Evolutionary conservation across 31 red algal genomes (phyloP), one percentile per base, ranked within the genome.

Genomic region (Odonthalia washingtoniensis): DNA sequence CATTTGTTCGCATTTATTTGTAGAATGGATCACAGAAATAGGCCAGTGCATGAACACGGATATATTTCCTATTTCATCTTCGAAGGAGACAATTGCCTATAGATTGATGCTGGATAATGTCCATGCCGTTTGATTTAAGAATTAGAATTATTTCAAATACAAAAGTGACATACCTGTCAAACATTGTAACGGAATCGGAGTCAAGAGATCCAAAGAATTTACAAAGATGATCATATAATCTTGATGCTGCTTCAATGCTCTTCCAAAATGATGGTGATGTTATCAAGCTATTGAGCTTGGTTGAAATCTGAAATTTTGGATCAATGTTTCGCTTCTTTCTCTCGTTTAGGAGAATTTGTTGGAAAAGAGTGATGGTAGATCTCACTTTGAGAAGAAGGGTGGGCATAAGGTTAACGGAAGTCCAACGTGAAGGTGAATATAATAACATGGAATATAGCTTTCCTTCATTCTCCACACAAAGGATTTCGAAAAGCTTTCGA

Each of bases 11-110:
- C 21, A 67, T 39, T 0, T 83, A 30, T 34, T 24, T 2, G 30
- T 83, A 83, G 21, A 63, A 83, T 30, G 80, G 80, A 69, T 83
- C 57, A 40, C 57, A 83, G 37, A 24, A 34, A 30, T 68, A 83
- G 3, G 80, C 80, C 21, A 66, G 33, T 42, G 80, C 63, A 69
- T 83, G 36, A 21, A 83, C 63, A 70, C 61, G 31, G n/a, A n/a
- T n/a, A n/a, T n/a, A n/a, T n/a, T n/a, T n/a, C n/a, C n/a, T n/a
- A n/a, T n/a, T n/a, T n/a, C 80, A 67, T 42, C 80, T 49, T n/a
- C 80, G 80, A 38, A 69, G 36, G 26, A 83, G 40, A 69, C 39
- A 69, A 14, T 40, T 21, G 44, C 69, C 28, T 39, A 83, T 21
- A 32, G 14, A 28, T 69, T 4, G 16, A 30, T 63, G 65, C 44